phyloP scores from a whole-genome alignment of 805 yeast species.

The Pichia nanzhaoensis region DNA sequence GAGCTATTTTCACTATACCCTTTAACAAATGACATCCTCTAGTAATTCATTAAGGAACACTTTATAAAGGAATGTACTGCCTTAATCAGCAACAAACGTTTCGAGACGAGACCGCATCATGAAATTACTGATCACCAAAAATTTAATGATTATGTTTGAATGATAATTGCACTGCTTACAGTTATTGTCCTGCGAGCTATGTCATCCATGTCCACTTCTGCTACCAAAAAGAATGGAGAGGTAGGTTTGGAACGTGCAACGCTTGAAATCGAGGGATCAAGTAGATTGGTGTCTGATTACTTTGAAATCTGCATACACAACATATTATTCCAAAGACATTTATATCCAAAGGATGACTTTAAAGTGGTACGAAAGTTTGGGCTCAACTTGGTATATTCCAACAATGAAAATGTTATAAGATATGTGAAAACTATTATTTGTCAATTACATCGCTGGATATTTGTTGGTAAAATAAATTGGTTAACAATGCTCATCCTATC shows the following conservation, averaged over 20 bases:
- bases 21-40: constrained; percentile 15
- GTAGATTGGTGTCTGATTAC: constrained; percentile 74
- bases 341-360: constrained; percentile 85
- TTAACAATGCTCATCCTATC: constrained; percentile 69
- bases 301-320: constrained; percentile 76
- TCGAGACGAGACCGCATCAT: too few species aligned
- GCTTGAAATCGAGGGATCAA: constrained; percentile 56
- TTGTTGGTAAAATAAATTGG: constrained; percentile 58
- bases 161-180: too few species aligned
- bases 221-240: background rate
- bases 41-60: background rate
- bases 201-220: background rate
- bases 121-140: too few species aligned
- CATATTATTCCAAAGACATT: constrained; percentile 81
- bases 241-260: too few species aligned
- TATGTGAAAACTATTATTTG: constrained; percentile 62
- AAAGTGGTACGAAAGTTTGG: constrained; percentile 73
- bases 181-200: too few species aligned
- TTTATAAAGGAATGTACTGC: background rate
- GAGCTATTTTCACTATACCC: constrained; percentile 15
- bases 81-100: too few species aligned
- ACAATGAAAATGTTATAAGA: constrained; percentile 66
- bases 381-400: constrained; percentile 60
- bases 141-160: too few species aligned
- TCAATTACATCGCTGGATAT: constrained; percentile 71